phyloP scores from a whole-genome alignment of 768 basidiomycete genomes.

The Pleurotus salmoneostramineus region DNA sequence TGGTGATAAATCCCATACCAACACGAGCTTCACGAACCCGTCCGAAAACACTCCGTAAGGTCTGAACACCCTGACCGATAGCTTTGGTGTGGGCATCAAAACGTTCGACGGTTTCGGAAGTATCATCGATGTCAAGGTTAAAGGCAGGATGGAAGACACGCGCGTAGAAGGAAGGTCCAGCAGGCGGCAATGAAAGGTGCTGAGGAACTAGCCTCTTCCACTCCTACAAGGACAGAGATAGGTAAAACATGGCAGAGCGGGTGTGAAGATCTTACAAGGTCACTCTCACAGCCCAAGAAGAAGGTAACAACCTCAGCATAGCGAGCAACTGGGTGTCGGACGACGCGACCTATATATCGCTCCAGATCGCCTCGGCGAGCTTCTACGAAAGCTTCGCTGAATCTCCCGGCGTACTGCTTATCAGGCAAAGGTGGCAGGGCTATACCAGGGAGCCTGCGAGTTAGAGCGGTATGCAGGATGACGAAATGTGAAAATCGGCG shows the following conservation, averaged over 20 bases:
- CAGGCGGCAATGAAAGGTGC: conserved; percentile 55
- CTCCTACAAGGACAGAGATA: conserved; percentile 41
- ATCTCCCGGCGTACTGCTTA: conserved; percentile 80
- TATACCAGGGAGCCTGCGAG: conserved; percentile 67
- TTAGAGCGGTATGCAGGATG: conserved; percentile 67
- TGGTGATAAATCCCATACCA: conserved; percentile 37
- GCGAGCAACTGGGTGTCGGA: conserved; percentile 72
- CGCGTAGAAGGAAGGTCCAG: conserved; percentile 75
- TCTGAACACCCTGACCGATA: conserved; percentile 66
- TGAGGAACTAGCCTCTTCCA: conserved; percentile 63
- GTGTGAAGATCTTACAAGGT: conserved; percentile 46
- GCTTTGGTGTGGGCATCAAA: conserved; percentile 67
- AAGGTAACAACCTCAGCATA: conserved; percentile 78
- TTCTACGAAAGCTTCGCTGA: conserved; percentile 80
- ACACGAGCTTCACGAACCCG: conserved; percentile 62
- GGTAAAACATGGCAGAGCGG: not conserved
- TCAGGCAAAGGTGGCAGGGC: conserved; percentile 81
- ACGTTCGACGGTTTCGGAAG: conserved; percentile 47
- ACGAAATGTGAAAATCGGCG: conserved; percentile 86
- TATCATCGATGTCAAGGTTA: conserved; percentile 76
- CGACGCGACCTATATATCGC: conserved; percentile 66
- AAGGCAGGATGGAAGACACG: conserved; percentile 83
- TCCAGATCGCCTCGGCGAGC: conserved; percentile 79
- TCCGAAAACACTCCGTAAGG: conserved; percentile 57
- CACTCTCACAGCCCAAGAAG: conserved; percentile 75